Base-by-base conservation (phyloP, 129 eudicot species). In the Deinandra increscens region DNA sequence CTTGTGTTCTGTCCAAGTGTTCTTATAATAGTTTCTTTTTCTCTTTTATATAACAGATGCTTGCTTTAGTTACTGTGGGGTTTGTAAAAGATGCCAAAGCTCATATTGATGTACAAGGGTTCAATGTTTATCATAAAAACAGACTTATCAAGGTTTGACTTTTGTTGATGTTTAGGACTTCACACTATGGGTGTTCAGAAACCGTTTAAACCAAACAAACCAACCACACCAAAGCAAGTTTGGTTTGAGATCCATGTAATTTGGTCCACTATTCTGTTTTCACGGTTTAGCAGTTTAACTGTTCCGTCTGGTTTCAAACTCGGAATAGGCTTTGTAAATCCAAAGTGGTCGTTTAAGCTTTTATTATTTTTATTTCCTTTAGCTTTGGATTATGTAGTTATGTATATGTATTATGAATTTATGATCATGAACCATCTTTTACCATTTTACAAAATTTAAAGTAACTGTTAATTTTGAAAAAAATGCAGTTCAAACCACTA, bases 21-120 rank as follows among this genome's bases (percentile, higher is more conserved):
- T 60, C 68, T 51, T 23, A 64, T 39, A 22, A 19, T 75, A 5
- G 31, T 18, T 56, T 0, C 3, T 58, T 14, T 58, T 13, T 9
- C 20, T 46, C 7, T 53, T 66, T 23, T 39, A 60, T 42, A 54
- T 19, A 43, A 79, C 82, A 93, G 99, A 77, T 93, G 90, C 87
- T 89, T 55, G 99, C 99, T 81, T 38, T 66, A 73, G 95, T 93
- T 42, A 93, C 92, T 55, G 74, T 93, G 84, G 99, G 99, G 62
- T 93, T 93, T 70, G 99, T 93, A 45, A 93, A 93, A 86, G 99
- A 93, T 82, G 99, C 99, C 59, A 82, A 49, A 77, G 78, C 84
- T 50, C 99, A 93, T 71, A 93, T 93, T 66, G 99, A 93, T 80
- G 97, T 93, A 76, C 99, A 93, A 81, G 99, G 99, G 37, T 93